These are phyloP conservation scores for Haplosporangium sp. DNA, from an alignment of 371 early-diverging fungal species.

Conservation along the genomic window DNA sequence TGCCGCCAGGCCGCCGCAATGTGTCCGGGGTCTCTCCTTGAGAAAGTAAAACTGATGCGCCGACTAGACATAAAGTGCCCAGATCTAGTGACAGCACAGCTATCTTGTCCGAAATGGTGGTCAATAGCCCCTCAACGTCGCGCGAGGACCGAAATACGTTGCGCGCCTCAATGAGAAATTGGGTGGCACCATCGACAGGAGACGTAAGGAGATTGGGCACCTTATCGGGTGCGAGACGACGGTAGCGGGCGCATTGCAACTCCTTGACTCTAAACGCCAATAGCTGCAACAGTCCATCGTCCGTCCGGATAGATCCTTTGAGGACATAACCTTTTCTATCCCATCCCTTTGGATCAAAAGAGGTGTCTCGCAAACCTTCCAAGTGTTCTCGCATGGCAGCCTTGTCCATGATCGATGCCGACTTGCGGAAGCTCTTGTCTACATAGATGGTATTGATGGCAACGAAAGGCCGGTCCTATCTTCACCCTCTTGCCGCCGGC, in stretches of 20 bases:
- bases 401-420: background rate
- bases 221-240: background rate
- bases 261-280: slow-evolving; percentile 11
- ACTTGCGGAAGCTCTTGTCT: slow-evolving; percentile 2
- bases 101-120: background rate
- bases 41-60: slow-evolving; percentile 7
- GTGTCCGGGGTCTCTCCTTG: slow-evolving; percentile 6
- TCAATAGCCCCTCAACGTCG: slow-evolving; percentile 9
- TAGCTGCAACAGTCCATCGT: slow-evolving; percentile 1
- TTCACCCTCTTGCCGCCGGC: no score
- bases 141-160: slow-evolving; percentile 2
- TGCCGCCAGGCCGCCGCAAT: slow-evolving; percentile 7
- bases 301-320: slow-evolving; percentile 14
- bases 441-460: no score
- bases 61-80: slow-evolving; percentile 6
- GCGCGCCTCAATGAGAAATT: slow-evolving; percentile 8
- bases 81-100: slow-evolving; percentile 7
- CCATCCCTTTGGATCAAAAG: slow-evolving; percentile 4
- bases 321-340: background rate
- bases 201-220: background rate
- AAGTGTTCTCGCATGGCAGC: slow-evolving; percentile 6
- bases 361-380: background rate
- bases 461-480: no score
- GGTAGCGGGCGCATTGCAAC: slow-evolving; percentile 1
- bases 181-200: slow-evolving; percentile 4